Evolutionary conservation across 2,329 filamentous ascomycete genomes (phyloP), one percentile per base, ranked within the genome.

Genomic region (Lachnellula hyalina): DNA sequence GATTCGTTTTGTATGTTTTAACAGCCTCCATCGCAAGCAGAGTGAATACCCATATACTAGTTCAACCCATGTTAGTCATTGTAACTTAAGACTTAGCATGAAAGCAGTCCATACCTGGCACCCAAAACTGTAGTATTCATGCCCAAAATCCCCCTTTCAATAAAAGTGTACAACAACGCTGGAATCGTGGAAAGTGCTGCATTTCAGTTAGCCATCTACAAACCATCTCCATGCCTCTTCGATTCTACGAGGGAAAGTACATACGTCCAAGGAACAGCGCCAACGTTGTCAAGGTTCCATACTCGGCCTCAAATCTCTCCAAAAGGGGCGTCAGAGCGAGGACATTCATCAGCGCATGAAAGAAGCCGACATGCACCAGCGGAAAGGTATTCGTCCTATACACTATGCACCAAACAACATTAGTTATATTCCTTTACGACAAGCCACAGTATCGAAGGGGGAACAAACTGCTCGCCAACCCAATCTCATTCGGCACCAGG

Each of bases 331-430:
- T 85, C 59, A 97, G 71, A 21, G 90, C 89, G 60, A 95, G 51
- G 23, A 90, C 71, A 72, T 97, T 96, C 68, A 95, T 75, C 51
- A 92, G 67, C 58, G 86, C 80, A 72, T 97, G 94, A 64, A 96
- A 76, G 69, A 95, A 80, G 65, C 87, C 87, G 45, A 84, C 72
- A 70, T 99, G 94, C 57, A 96, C 84, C 54, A 99, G 77, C 0
- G 92, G 90, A 68, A 90, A 99, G 0, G 93, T 95, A 69, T 96
- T 96, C 36, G 96, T 80, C 58, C 94, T 86, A 73, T 96, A 93
- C 75, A 96, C 92, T 96, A 70, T 51, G 49, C 21, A 38, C 46
- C 21, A 28, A 21, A 32, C 14, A 63, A 51, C 51, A 32, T 32
- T 9, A 32, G 28, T 3, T 32, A 12, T 32, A 12, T 11, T 32